Percentiles rank a stretch among this genome's conserved stretches.
Evolutionary conservation across 73 alveolate species (phyloP).

Genomic region (Effrenium voratum): DNA sequence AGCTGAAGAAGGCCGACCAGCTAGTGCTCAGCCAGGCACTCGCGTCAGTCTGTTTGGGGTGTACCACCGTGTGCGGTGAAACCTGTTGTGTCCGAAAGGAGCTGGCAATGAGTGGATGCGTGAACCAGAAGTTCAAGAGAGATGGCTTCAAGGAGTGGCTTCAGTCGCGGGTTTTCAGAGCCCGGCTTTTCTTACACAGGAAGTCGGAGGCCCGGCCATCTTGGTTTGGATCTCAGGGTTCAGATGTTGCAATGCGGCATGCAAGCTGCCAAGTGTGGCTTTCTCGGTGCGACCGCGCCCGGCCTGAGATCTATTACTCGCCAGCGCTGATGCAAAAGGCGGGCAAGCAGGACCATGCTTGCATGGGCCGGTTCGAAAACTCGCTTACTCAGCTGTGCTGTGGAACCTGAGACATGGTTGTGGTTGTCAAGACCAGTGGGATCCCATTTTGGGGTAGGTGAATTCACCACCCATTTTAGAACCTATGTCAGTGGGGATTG

Average conservation of each 20-base stretch:
- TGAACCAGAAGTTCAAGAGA: constrained; percentile 42
- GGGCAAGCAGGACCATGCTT: constrained; percentile 53
- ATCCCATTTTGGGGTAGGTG: too few relatives aligned
- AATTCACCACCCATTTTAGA: too few relatives aligned
- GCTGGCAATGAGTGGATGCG: constrained; percentile 52
- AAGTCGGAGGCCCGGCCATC: constrained; percentile 58
- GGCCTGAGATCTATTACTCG: constrained; percentile 37
- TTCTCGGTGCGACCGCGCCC: background rate
- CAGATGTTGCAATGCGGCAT: background rate
- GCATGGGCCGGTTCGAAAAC: too few relatives aligned
- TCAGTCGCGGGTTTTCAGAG: too few relatives aligned
- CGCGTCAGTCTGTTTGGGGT: background rate
- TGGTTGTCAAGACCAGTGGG: too few relatives aligned
- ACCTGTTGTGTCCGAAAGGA: background rate
- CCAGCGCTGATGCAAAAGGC: constrained; percentile 72
- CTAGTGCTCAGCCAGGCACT: constrained; percentile 49
- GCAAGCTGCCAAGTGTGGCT: background rate
- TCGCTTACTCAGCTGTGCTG: too few relatives aligned
- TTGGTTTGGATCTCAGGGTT: background rate
- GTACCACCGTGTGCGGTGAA: background rate
- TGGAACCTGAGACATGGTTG: too few relatives aligned
- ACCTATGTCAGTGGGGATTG: too few relatives aligned
- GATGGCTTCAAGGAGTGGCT: constrained; percentile 50
- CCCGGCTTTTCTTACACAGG: too few relatives aligned
- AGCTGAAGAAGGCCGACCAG: constrained; percentile 43